A percentile compares a stretch with the other conserved stretches of the same genome.
Conservation (phyloP, 768 basidiomycete species). For the Lactarius akahatsu region DNA sequence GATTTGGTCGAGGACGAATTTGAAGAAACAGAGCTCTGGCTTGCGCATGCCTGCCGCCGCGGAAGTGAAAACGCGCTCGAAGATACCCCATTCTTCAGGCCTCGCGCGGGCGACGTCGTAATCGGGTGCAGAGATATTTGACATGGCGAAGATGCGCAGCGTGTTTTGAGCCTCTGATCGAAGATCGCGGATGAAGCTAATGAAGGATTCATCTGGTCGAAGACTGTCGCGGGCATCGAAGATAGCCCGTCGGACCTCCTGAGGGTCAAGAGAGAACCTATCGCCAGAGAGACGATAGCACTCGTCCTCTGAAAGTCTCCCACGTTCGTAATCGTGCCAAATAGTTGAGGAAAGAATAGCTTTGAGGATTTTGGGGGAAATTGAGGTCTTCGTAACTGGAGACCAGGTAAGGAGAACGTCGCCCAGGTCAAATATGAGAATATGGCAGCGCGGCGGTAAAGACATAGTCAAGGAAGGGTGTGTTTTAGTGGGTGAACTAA, state of each 20-base stretch:
- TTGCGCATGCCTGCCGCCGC: slow-evolving; percentile 53
- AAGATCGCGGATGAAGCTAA: slow-evolving; percentile 47
- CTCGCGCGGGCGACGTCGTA: slow-evolving; percentile 47
- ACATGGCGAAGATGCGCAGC: slow-evolving; percentile 53
- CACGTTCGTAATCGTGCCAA: slow-evolving; percentile 55
- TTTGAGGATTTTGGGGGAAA: slow-evolving; percentile 43
- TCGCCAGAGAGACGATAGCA: slow-evolving; percentile 44
- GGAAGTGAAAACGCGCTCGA: slow-evolving; percentile 53
- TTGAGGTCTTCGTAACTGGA: slow-evolving; percentile 42
- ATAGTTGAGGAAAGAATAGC: slow-evolving; percentile 45
- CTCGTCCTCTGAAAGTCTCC: slow-evolving; percentile 43
- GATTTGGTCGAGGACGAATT: slow-evolving; percentile 46
- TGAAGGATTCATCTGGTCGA: slow-evolving; percentile 45
- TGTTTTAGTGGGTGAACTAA: neutral
- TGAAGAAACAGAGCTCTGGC: slow-evolving; percentile 54
- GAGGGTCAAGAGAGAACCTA: slow-evolving; percentile 41
- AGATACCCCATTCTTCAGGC: slow-evolving; percentile 49
- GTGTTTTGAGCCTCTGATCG: slow-evolving; percentile 39
- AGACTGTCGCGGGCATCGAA: slow-evolving; percentile 50
- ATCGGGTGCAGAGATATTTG: slow-evolving; percentile 57
- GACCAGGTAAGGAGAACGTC: slow-evolving; percentile 59
- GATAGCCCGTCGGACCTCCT: slow-evolving; percentile 47
- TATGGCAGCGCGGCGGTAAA: slow-evolving; percentile 23
- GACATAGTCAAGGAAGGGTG: slow-evolving; percentile 1
- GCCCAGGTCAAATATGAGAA: slow-evolving; percentile 54